A percentile compares a stretch with the other conserved stretches of the same genome.
Conservation (phyloP, 352 stramenopile genomes). For the Globisporangium camurandrum region DNA sequence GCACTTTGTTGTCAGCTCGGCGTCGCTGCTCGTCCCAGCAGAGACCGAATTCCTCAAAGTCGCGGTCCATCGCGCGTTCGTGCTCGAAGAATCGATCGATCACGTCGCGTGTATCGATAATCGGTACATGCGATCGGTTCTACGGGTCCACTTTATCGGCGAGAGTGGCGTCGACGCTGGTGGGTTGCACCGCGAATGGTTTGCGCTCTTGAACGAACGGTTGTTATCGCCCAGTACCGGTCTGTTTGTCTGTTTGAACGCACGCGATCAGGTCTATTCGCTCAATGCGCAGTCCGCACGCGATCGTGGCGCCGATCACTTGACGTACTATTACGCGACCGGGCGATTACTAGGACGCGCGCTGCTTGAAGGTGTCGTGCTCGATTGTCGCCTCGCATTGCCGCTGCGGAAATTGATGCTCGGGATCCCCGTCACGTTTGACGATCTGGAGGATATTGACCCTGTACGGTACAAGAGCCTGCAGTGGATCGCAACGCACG, state of each 20-base stretch:
- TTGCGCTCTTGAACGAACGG: constrained; percentile 66
- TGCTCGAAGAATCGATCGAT: constrained; percentile 68
- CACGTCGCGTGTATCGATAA: constrained; percentile 51
- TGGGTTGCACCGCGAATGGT: constrained; percentile 91
- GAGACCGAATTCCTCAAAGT: constrained; percentile 65
- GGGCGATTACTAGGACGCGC: constrained; percentile 51
- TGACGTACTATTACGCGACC: constrained; percentile 53
- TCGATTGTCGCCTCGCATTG: constrained; percentile 91
- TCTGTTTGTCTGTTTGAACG: constrained; percentile 46
- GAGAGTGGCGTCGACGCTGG: constrained; percentile 83
- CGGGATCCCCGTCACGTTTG: constrained; percentile 90
- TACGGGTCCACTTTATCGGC: constrained; percentile 85
- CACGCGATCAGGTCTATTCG: constrained; percentile 46
- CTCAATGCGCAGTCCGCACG: constrained; percentile 57
- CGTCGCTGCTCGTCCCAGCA: constrained; percentile 49
- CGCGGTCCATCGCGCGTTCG: constrained; percentile 48
- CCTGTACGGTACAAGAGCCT: constrained; percentile 51
- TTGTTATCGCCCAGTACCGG: constrained; percentile 37
- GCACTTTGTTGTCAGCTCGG: constrained; percentile 65
- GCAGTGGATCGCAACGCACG: constrained; percentile 57
- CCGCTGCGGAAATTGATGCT: constrained; percentile 97
- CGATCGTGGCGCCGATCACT: constrained; percentile 55
- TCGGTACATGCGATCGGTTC: constrained; percentile 53
- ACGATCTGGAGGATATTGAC: constrained; percentile 89
- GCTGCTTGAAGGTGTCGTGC: constrained; percentile 88